Evolutionary conservation across 2,329 filamentous ascomycete genomes (phyloP).

Genomic region (Fusarium nurragi): DNA sequence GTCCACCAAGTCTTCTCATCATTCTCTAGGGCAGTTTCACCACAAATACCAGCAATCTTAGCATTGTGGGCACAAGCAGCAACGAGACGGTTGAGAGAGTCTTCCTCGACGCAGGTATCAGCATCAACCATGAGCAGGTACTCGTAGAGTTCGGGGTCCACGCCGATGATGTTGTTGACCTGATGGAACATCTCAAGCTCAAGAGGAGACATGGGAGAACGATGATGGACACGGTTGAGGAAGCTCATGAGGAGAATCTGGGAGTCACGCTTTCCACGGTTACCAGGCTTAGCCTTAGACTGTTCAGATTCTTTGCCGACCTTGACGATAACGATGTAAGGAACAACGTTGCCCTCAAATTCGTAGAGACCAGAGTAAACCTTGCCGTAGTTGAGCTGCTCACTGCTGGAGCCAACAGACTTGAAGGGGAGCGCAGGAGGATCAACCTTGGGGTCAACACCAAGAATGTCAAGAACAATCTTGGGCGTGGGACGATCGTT

Average conservation of each 20-base stretch:
- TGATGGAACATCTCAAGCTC: constrained; percentile 99
- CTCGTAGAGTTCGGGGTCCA: constrained; percentile 96
- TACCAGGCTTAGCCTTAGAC: constrained; percentile 89
- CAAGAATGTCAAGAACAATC: constrained; percentile 96
- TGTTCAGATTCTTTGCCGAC: constrained; percentile 97
- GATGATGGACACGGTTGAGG: constrained; percentile 96
- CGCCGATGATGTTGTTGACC: constrained; percentile 98
- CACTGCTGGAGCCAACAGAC: constrained; percentile 85
- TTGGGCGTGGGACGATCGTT: constrained; percentile 97
- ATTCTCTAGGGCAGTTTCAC: constrained; percentile 95
- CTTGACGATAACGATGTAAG: constrained; percentile 95
- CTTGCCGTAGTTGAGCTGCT: constrained; percentile 98
- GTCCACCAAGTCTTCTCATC: constrained; percentile 97
- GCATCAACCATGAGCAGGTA: constrained; percentile 98
- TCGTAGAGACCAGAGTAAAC: constrained; percentile 98
- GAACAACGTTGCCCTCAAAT: constrained; percentile 96
- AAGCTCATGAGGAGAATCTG: constrained; percentile 97
- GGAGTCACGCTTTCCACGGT: constrained; percentile 97
- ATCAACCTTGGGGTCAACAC: constrained; percentile 95
- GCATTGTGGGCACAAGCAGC: constrained; percentile 92
- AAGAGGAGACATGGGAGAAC: constrained; percentile 91
- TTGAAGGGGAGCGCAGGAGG: constrained; percentile 94
- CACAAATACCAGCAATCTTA: constrained; percentile 97
- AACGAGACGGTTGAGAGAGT: constrained; percentile 91
- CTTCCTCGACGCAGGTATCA: constrained; percentile 92